Conservation (phyloP, 306 rosid genomes). For the Cicer yamashitae region DNA sequence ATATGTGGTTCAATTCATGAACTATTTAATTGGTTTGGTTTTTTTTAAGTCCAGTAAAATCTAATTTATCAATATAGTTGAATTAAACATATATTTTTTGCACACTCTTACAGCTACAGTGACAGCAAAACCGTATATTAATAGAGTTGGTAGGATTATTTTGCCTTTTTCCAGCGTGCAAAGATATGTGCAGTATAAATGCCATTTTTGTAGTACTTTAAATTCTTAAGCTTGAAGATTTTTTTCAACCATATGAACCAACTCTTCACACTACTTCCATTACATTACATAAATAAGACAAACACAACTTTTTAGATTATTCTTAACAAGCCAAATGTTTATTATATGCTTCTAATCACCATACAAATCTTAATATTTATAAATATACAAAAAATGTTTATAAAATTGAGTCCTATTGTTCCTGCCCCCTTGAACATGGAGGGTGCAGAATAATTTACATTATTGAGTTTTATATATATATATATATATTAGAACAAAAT, state of each 20-base stretch:
- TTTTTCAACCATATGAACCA: constrained; percentile 11
- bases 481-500: neutral
- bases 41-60: too few species aligned
- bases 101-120: too few species aligned
- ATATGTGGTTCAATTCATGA: too few species aligned
- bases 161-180: too few species aligned
- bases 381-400: constrained; percentile 27
- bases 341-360: constrained; percentile 26
- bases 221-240: neutral
- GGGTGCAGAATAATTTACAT: constrained; percentile 18
- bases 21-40: too few species aligned
- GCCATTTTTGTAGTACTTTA: neutral
- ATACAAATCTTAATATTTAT: constrained; percentile 19
- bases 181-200: neutral
- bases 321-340: constrained; percentile 18
- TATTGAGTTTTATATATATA: neutral
- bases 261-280: constrained; percentile 16
- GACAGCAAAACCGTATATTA: too few species aligned
- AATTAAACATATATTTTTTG: too few species aligned
- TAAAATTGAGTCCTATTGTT: constrained; percentile 17
- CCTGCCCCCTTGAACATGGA: constrained; percentile 19
- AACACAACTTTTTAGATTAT: neutral
- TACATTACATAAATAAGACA: neutral
- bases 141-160: too few species aligned
- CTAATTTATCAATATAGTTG: too few species aligned